A percentile compares a stretch with the other conserved stretches of the same genome.
Evolutionary conservation across 2,329 filamentous ascomycete species (phyloP).

Genomic region (Scytalidium lignicola): DNA sequence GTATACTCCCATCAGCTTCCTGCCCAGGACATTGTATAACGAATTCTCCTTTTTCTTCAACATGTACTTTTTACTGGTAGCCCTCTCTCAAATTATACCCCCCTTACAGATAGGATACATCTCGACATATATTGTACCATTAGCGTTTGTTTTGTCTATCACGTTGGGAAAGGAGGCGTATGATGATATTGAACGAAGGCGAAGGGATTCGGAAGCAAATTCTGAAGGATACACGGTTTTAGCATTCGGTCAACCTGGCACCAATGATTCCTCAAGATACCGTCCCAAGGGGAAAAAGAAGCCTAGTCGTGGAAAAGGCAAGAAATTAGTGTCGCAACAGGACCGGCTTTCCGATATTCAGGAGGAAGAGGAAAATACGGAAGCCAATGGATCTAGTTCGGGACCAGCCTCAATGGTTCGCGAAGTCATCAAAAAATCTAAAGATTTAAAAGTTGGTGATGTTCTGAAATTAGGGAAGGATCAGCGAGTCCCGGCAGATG

Average conservation of each 20-base stretch:
- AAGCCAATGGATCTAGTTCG: slow-evolving; percentile 34
- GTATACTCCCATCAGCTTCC: slow-evolving; percentile 91
- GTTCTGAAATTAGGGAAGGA: slow-evolving; percentile 91
- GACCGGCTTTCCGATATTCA: slow-evolving; percentile 59
- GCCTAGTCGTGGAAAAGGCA: slow-evolving; percentile 38
- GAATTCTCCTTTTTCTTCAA: slow-evolving; percentile 99
- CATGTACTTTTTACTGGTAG: slow-evolving; percentile 96
- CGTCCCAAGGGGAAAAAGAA: slow-evolving; percentile 41
- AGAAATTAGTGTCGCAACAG: slow-evolving; percentile 26
- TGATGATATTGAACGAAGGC: slow-evolving; percentile 82
- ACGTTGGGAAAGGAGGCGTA: slow-evolving; percentile 94
- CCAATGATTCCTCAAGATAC: slow-evolving; percentile 25
- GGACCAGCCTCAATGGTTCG: slow-evolving; percentile 46
- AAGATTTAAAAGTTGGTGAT: slow-evolving; percentile 88
- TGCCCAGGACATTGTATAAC: slow-evolving; percentile 93
- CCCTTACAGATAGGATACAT: slow-evolving; percentile 88
- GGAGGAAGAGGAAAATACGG: slow-evolving; percentile 58
- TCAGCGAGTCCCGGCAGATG: slow-evolving; percentile 88
- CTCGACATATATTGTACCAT: slow-evolving; percentile 85
- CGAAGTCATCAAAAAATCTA: slow-evolving; percentile 75
- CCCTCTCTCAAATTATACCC: slow-evolving; percentile 87
- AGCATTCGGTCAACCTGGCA: slow-evolving; percentile 57
- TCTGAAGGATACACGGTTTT: slow-evolving; percentile 81
- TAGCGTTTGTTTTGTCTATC: slow-evolving; percentile 87
- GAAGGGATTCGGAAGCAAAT: slow-evolving; percentile 90